Base-by-base conservation (phyloP, 1,284 basidiomycete species). In the Rhodotorula sp. region DNA sequence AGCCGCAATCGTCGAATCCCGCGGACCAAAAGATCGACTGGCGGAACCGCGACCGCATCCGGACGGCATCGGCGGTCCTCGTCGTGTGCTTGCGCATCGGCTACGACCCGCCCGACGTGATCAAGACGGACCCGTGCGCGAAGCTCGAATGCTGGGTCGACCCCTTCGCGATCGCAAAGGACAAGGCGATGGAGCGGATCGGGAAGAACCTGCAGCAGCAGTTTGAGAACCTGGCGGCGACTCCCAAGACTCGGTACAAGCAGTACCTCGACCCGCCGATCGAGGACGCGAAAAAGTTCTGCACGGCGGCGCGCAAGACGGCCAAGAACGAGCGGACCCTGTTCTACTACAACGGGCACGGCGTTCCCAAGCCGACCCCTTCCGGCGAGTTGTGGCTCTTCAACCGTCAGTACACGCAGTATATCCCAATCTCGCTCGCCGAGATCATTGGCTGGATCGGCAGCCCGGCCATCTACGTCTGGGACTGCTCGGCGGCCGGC, bases 321-420 rank as follows among this genome's bases (percentile, higher is more conserved):
- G 93, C 95, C 3, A 93, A 94, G 80, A 92, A 95, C 64, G 97
- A 99, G 79, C 89, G 97, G 2, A 89, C 94, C 18, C 84, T 98
- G 50, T 97, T 98, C 82, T 95, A 99, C 83, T 99, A 99, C 84
- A 99, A 99, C 78, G 97, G 95, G 4, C 97, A 97, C 76, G 95
- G 95, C 48, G 95, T 99, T 21, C 95, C 97, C 2, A 95, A 94
- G 79, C 97, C 95, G 4, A 99, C 97, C 0, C 86, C 91, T 0
- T 95, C 93, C 72, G 95, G 97, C 34, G 97, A 99, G 82, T 87
- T 99, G 66, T 99, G 95, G 95, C 95, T 97, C 69, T 99, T 99
- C 85, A 99, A 99, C 82, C 87, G 90, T 79, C 92, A 89, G 74
- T 99, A 99, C 81, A 98, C 97, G 0, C 97, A 99, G 81, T 99